Evolutionary conservation across 164 flowering plant species (phyloP).

Genomic region (Malania oleifera): DNA sequence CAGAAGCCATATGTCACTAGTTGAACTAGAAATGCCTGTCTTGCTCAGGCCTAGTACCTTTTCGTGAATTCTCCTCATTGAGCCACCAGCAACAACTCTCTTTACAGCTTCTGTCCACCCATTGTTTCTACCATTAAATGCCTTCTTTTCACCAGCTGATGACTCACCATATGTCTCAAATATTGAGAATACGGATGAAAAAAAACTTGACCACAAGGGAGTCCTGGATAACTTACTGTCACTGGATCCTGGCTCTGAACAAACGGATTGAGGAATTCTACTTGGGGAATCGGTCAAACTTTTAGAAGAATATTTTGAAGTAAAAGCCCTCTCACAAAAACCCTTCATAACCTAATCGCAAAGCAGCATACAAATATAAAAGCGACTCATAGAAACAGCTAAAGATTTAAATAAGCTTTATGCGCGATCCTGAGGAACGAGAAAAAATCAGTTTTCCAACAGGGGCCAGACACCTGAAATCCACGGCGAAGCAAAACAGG

Average conservation of each 20-base stretch:
- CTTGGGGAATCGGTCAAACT: slow-evolving; percentile 22
- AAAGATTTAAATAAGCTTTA: too few species aligned
- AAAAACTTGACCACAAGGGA: slow-evolving; percentile 50
- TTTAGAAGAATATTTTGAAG: slow-evolving; percentile 28
- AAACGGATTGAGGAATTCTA: slow-evolving; percentile 18
- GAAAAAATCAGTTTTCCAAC: too few species aligned
- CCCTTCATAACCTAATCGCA: slow-evolving; percentile 59
- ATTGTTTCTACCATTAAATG: slow-evolving; percentile 23
- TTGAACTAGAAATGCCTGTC: slow-evolving; percentile 45
- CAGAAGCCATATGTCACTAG: slow-evolving; percentile 87
- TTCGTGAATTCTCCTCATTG: slow-evolving; percentile 85
- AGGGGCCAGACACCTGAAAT: too few species aligned
- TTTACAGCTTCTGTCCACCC: slow-evolving; percentile 67
- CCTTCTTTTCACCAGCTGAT: slow-evolving; percentile 28
- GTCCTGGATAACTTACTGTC: slow-evolving; percentile 28
- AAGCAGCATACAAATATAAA: too few species aligned
- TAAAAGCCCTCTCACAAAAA: slow-evolving; percentile 33
- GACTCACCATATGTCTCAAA: slow-evolving; percentile 39
- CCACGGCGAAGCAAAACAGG: too few species aligned
- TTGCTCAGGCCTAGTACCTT: slow-evolving; percentile 52
- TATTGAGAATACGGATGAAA: slow-evolving; percentile 48
- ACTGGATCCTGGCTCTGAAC: slow-evolving; percentile 26
- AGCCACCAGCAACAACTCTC: slow-evolving; percentile 46
- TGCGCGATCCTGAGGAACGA: too few species aligned
- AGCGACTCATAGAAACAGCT: too few species aligned